These are phyloP conservation scores for Hygrocybe punicea DNA, from an alignment of 768 basidiomycete species.

Conservation along the genomic window DNA sequence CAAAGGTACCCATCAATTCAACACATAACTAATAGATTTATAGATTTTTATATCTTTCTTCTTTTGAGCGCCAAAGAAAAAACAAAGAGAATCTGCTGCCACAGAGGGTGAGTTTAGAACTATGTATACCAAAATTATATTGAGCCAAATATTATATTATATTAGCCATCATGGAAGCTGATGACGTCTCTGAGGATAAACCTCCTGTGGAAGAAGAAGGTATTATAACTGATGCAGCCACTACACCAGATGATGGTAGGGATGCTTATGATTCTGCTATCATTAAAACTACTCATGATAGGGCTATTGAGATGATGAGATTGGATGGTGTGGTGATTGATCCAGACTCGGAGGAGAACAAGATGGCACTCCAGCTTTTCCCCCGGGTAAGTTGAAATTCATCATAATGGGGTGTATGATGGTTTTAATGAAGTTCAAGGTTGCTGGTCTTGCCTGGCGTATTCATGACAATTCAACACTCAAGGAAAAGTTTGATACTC, in stretches of 20 bases:
- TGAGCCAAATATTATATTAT: not conserved
- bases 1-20: conserved; percentile 25
- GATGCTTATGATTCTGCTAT: conserved; percentile 18
- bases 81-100: conserved; percentile 1
- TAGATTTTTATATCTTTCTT: conserved; percentile 28
- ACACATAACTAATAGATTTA: conserved; percentile 6
- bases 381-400: conserved; percentile 3
- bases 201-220: conserved; percentile 8
- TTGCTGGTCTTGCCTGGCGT: conserved; percentile 23
- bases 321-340: conserved; percentile 3
- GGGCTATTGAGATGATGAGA: conserved; percentile 10
- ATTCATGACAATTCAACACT: conserved; percentile 25
- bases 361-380: conserved; percentile 17
- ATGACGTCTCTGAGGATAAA: conserved; percentile 8
- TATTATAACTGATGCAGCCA: not conserved
- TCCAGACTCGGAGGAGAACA: conserved; percentile 6
- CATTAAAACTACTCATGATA: conserved; percentile 4
- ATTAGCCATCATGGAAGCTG: not conserved
- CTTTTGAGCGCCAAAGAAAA: conserved; percentile 22
- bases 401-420: no score
- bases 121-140: not conserved
- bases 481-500: conserved; percentile 23
- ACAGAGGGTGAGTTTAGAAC: no score
- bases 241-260: conserved; percentile 14
- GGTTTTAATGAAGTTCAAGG: conserved; percentile 1